phyloP scores from a whole-genome alignment of 352 stramenopile species.

The Globisporangium yorkense region DNA sequence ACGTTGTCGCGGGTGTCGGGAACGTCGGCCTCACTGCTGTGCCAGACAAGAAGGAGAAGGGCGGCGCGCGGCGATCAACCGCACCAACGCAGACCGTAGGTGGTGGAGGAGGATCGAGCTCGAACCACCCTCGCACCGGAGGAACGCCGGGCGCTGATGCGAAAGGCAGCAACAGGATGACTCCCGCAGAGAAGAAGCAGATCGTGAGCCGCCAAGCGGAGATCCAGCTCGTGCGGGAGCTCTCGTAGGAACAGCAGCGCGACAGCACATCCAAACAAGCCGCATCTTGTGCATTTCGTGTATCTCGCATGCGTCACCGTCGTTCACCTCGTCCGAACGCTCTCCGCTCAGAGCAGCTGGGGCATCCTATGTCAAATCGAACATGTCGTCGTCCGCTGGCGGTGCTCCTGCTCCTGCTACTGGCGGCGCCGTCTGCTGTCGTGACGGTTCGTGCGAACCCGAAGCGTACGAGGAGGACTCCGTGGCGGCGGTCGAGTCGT shows the following conservation, averaged over 20 bases:
- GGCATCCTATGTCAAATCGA: too few relatives aligned
- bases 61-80: conserved; percentile 20
- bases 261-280: too few relatives aligned
- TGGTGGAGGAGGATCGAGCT: not conserved
- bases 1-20: conserved; percentile 46
- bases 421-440: too few relatives aligned
- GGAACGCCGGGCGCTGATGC: conserved; percentile 7
- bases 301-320: too few relatives aligned
- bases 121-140: not conserved
- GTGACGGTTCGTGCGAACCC: too few relatives aligned
- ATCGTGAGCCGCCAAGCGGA: conserved; percentile 34
- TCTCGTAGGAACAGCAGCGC: conserved; percentile 29
- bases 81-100: conserved; percentile 3
- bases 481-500: too few relatives aligned
- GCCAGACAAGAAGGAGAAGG: conserved; percentile 9
- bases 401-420: too few relatives aligned
- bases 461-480: too few relatives aligned
- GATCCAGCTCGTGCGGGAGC: conserved; percentile 52
- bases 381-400: too few relatives aligned
- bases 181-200: conserved; percentile 38
- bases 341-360: too few relatives aligned
- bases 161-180: conserved; percentile 17
- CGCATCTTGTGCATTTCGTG: too few relatives aligned
- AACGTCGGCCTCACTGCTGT: conserved; percentile 43
- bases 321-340: too few relatives aligned